Conservation (phyloP, 352 stramenopile genomes). For the Phytopythium montanum region DNA sequence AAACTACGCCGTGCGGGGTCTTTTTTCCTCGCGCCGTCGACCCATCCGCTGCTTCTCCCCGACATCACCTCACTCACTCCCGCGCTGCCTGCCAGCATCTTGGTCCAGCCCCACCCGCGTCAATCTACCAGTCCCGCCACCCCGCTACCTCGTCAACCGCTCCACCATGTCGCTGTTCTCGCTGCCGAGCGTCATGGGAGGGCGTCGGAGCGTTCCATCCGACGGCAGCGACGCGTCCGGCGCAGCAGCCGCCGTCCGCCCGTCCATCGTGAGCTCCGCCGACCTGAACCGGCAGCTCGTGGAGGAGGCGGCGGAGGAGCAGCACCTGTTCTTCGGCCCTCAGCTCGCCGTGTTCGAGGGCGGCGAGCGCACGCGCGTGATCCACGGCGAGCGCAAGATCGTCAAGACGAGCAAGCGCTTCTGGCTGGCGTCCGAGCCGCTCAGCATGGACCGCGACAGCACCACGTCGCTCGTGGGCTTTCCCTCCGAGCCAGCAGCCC, state of each 20-base stretch:
- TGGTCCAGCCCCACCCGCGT: too few relatives aligned
- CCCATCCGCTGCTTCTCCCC: too few relatives aligned
- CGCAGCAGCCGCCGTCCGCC: conserved; percentile 31
- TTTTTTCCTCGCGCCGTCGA: too few relatives aligned
- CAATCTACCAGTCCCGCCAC: too few relatives aligned
- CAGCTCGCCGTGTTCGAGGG: conserved; percentile 69
- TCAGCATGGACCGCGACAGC: conserved; percentile 75
- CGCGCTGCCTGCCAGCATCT: too few relatives aligned
- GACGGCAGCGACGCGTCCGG: conserved; percentile 34
- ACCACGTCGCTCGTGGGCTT: conserved; percentile 73
- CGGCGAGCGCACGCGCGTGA: conserved; percentile 66
- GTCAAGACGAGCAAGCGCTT: conserved; percentile 79
- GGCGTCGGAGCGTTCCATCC: conserved; percentile 46
- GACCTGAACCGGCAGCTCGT: conserved; percentile 75
- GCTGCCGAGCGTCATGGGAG: conserved; percentile 62
- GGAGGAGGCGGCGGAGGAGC: conserved; percentile 59
- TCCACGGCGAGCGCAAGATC: conserved; percentile 86
- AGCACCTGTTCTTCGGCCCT: conserved; percentile 82
- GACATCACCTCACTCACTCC: too few relatives aligned
- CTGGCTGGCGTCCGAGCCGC: conserved; percentile 84
- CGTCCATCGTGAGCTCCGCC: conserved; percentile 57
- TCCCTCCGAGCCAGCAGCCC: conserved; percentile 24
- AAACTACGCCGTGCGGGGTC: too few relatives aligned
- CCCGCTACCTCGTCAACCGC: too few relatives aligned
- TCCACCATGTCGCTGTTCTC: conserved; percentile 75